Evolutionary conservation across 2,329 filamentous ascomycete species (phyloP), one percentile per base, ranked within the genome.

Genomic region (Pseudogymnoascus sp.): DNA sequence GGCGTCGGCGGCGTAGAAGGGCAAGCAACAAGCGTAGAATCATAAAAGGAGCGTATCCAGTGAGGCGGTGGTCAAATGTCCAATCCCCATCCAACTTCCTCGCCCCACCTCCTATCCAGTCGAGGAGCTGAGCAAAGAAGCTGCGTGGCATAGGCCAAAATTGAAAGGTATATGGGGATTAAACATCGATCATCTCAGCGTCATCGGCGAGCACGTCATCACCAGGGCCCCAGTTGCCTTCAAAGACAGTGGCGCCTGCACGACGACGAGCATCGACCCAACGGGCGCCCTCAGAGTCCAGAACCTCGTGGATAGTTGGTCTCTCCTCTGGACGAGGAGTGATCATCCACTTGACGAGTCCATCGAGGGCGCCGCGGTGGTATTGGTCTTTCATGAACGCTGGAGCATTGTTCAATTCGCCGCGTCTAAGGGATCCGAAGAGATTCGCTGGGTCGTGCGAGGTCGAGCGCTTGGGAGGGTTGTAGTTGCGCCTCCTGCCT

Each of bases 151-250:
- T 14, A 61, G 58, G 60, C 41, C 38, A 61, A 59, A 55, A 23
- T 43, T 43, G 52, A 37, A 37, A 8, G 21, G 45, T 52, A 38
- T 38, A 33, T 19, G 55, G 43, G 39, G 37, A 37, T 71, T 63
- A 74, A 45, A 74, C 70, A 66, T 73, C 72, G 66, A 72, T 72
- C 72, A 74, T 74, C 61, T 74, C 72, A 31, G 71, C 69, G 68
- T 74, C 72, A 61, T 72, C 71, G 21, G 67, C 69, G 26, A 74
- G 68, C 33, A 78, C 72, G 59, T 80, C 74, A 61, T 83, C 80
- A n/a, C 78, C 87, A 33, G 93, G 93, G 3, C 94, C 94, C 89
- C 92, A 99, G 73, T 91, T 94, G 66, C 94, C 94, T 77, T 99
- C 94, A 69, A 90, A 99, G 61, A 99, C 87, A 0, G 92, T 97